Base-by-base conservation (phyloP, 2,329 filamentous ascomycete genomes). In the Aureobasidium pullulans region DNA sequence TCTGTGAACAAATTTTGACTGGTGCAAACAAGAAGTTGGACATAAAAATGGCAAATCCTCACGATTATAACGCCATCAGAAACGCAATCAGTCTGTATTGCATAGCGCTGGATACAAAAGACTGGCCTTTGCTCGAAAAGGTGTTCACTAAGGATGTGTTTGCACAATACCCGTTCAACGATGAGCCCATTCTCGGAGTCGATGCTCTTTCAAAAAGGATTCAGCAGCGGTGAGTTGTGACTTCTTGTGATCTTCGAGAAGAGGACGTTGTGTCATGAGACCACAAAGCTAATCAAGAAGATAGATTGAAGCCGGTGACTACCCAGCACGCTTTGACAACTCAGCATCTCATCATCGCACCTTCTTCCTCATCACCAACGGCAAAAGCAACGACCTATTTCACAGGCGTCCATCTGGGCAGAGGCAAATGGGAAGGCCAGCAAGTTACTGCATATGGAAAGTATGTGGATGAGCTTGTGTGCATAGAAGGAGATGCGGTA, bases 291-390 rank as follows among this genome's bases (percentile, higher is more conserved):
- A 54, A 8, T 31, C 11, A 13, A n/a, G 6, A 10, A 13, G 16
- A 46, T 53, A 76, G 74, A 42, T 68, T 77, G 32, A 69, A 70
- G 16, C 73, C 70, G 4, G 69, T 77, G 13, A 68, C 66, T 4
- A 75, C 74, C 6, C 74, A 77, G 53, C 75, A 78, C 62, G 70
- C 67, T 16, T 69, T 78, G 4, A 76, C 74, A 3, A 77, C 75
- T 1, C 74, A 76, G 59, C 49, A 64, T 1, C 42, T 57, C 10
- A 6, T 47, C 1, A 4, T 48, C 23, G 66, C 10, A 8, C 16
- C 23, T 23, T 23, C 23, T 23, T 23, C 23, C 23, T 23, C 23
- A 23, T 23, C 23, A 9, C 8, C n/a, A 3, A 66, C 65, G 5
- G 75, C 75, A 7, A 64, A 65, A 11, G 69, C 71, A 1, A 68